These are phyloP conservation scores for Eucalyptus regnans DNA, from an alignment of 345 rosid genomes.

Conservation along the genomic window DNA sequence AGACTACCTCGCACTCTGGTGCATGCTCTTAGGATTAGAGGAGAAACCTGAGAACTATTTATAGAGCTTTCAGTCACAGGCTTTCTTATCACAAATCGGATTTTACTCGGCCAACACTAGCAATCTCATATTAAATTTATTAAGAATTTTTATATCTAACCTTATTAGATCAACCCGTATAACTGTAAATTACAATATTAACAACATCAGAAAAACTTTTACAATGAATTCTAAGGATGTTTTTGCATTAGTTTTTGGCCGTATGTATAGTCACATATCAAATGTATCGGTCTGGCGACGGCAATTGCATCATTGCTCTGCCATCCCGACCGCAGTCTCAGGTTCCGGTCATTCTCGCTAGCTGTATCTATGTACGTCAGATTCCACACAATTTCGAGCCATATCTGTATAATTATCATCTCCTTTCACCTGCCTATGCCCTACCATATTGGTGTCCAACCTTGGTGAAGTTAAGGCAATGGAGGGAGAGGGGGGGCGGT, in stretches of 20 bases:
- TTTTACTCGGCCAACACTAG: no score
- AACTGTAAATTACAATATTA: no score
- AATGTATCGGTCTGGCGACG: not conserved
- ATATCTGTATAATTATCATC: not conserved
- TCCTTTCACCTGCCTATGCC: not conserved
- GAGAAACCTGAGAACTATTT: no score
- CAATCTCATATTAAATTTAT: no score
- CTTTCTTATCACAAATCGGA: no score
- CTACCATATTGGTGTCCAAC: not conserved
- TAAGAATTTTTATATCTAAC: no score
- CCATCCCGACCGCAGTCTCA: accelerated
- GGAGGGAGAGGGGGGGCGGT: not conserved
- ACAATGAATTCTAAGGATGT: not conserved
- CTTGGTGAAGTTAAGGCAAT: not conserved
- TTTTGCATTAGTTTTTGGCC: not conserved
- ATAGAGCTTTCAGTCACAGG: accelerated
- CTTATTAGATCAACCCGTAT: no score
- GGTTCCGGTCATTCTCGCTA: accelerated
- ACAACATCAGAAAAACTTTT: no score
- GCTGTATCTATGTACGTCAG: not conserved
- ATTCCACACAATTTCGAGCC: not conserved
- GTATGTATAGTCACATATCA: not conserved
- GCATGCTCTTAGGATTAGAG: no score
- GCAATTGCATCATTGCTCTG: not conserved
- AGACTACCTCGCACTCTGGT: no score